Evolutionary conservation across 2,329 filamentous ascomycete genomes (phyloP).

Genomic region (Pseudogymnoascus sp.): DNA sequence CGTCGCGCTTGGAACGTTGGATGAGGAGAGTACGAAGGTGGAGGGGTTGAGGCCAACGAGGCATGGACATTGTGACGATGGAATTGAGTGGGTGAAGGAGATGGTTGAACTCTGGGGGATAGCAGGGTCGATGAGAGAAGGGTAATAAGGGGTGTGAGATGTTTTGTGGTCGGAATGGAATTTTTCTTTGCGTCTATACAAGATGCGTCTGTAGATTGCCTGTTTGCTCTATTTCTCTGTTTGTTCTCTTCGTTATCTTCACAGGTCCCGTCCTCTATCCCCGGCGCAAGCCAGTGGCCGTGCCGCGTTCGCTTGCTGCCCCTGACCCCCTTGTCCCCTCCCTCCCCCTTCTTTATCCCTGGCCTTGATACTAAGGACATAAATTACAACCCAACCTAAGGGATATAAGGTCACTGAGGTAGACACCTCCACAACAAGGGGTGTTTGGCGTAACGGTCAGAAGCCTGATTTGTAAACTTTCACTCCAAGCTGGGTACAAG

Average conservation of each 20-base stretch:
- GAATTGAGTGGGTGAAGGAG: conserved; percentile 21
- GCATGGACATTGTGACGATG: conserved; percentile 19
- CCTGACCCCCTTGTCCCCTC: not conserved
- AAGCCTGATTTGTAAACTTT: not conserved
- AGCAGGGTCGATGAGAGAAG: not conserved
- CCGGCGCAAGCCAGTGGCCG: not conserved
- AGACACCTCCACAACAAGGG: not conserved
- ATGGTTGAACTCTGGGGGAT: conserved; percentile 12
- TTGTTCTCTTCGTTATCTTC: not conserved
- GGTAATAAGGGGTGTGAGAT: not conserved
- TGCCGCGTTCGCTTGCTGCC: not conserved
- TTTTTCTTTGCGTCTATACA: not conserved
- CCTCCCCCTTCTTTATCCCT: not conserved
- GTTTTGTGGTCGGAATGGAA: not conserved
- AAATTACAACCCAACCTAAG: not conserved
- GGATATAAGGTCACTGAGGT: not conserved
- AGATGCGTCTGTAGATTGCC: not conserved
- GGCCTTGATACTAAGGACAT: not conserved
- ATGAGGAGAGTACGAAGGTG: conserved; percentile 17
- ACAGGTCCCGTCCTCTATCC: not conserved
- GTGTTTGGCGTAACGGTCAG: not conserved
- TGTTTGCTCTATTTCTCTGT: not conserved
- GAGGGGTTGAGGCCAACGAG: conserved; percentile 16
- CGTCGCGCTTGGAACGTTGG: conserved; percentile 21
- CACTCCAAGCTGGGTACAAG: not conserved